Conservation (phyloP, 2,329 filamentous ascomycete species). For the Botrytis sinoallii region DNA sequence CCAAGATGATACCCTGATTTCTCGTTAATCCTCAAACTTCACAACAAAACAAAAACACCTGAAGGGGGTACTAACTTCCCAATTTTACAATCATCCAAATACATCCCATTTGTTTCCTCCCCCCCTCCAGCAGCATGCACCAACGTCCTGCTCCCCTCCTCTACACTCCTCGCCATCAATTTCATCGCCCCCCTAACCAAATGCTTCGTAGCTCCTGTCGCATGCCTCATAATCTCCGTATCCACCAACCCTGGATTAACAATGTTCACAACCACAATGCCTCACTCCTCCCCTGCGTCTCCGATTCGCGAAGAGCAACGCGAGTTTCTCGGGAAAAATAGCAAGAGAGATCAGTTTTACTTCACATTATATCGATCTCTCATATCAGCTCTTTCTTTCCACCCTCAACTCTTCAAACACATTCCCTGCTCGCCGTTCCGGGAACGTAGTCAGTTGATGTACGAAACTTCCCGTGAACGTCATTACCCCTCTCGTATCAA, state of each 20-base stretch:
- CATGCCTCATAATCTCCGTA: not conserved
- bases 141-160: not conserved
- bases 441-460: not conserved
- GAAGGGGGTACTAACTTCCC: not conserved
- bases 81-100: not conserved
- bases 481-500: not conserved
- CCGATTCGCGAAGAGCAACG: not conserved
- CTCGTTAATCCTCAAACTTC: too few relatives aligned
- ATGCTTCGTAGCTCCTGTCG: not conserved
- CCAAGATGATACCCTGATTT: not conserved
- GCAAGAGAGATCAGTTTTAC: not conserved
- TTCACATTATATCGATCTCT: not conserved
- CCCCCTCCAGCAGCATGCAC: not conserved
- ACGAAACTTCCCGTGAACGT: not conserved
- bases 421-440: not conserved
- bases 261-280: not conserved
- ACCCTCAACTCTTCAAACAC: not conserved
- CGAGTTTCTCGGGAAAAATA: not conserved
- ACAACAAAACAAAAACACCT: not conserved
- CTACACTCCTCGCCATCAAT: not conserved
- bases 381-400: not conserved
- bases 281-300: not conserved
- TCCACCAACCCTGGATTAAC: not conserved
- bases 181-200: not conserved
- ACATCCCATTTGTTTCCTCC: not conserved